Evolutionary conservation across 2,329 filamentous ascomycete species (phyloP).

Genomic region (Talaromyces marneffei): DNA sequence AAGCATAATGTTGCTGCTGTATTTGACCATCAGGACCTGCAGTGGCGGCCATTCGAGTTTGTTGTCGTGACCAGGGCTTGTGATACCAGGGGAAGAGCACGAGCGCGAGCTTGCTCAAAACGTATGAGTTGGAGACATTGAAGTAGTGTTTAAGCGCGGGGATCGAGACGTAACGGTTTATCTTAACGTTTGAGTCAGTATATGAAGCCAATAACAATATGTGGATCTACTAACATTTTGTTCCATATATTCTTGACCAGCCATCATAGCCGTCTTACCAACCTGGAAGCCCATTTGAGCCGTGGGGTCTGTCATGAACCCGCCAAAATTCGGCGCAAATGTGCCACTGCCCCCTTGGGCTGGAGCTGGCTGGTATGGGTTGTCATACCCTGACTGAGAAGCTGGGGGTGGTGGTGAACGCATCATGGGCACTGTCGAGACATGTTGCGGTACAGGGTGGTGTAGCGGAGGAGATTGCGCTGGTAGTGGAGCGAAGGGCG

Average conservation of each 20-base stretch:
- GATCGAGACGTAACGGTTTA: conserved; percentile 83
- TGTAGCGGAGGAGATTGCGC: conserved; percentile 84
- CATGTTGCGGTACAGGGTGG: conserved; percentile 95
- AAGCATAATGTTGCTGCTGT: conserved; percentile 50
- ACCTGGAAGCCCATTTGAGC: conserved; percentile 94
- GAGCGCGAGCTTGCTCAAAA: conserved; percentile 84
- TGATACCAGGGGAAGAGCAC: conserved; percentile 98
- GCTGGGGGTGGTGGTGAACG: conserved; percentile 84
- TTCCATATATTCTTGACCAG: conserved; percentile 90
- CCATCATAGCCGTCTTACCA: conserved; percentile 83
- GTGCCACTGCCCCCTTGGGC: conserved; percentile 36
- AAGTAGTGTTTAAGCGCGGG: conserved; percentile 97
- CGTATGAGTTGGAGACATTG: conserved; percentile 96
- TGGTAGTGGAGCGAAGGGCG: conserved; percentile 68
- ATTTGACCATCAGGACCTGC: conserved; percentile 54
- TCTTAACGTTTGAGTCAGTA: conserved; percentile 37
- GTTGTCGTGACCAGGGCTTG: conserved; percentile 92
- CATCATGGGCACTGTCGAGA: conserved; percentile 94
- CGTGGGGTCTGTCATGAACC: conserved; percentile 93
- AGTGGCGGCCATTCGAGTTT: conserved; percentile 49
- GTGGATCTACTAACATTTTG: conserved; percentile 65
- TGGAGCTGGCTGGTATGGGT: conserved; percentile 44
- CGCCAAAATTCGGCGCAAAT: conserved; percentile 63
- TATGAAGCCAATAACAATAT: not conserved
- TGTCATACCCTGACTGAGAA: conserved; percentile 53